Evolutionary conservation across 345 rosid genomes (phyloP), one percentile per base, ranked within the genome.

Genomic region (Carallia pectinifolia): DNA sequence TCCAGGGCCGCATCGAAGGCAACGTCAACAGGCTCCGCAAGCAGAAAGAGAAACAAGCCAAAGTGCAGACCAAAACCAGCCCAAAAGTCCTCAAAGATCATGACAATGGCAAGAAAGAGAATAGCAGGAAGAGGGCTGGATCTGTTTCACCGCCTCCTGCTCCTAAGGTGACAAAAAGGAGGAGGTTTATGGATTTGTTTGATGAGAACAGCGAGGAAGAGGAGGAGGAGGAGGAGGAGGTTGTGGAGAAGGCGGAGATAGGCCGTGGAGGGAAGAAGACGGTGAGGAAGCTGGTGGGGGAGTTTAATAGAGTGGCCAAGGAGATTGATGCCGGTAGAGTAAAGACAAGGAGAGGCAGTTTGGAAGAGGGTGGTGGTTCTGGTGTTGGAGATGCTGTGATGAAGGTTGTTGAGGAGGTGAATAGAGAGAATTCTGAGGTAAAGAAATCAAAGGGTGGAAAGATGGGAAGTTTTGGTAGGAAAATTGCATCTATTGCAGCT

Each of bases 1-100:
- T 86, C 68, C 97, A 91, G 27, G 97, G 98, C 40, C 86, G 90
- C 5, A 90, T 94, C 55, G 97, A 94, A 58, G 98, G 98, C 17
- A 88, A 77, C 34, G 70, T 86, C 59, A 58, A 73, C 52, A 85
- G 80, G 66, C 92, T 94, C 58, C 84, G 87, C 0, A 81, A 77
- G 12, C 83, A 84, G 71, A 83, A 82, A 2, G 90, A 87, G 50
- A 84, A 71, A 40, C 67, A 61, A 53, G 31, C 30, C 61, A 56
- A 64, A 13, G 33, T 8, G 34, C 33, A 23, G 7, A 38, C 9
- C 40, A 6, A 1, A 7, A 38, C 1, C 6, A 60, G 54, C n/a
- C 65, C 74, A 1, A 39, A 38, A 1, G 23, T 34, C 4, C 23
- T 39, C 5, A 68, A 72, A 19, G 17, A 17, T 53, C 66, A 17